These are phyloP conservation scores for Neurospora sp. DNA, from an alignment of 495 filamentous ascomycete genomes.

Conservation along the genomic window DNA sequence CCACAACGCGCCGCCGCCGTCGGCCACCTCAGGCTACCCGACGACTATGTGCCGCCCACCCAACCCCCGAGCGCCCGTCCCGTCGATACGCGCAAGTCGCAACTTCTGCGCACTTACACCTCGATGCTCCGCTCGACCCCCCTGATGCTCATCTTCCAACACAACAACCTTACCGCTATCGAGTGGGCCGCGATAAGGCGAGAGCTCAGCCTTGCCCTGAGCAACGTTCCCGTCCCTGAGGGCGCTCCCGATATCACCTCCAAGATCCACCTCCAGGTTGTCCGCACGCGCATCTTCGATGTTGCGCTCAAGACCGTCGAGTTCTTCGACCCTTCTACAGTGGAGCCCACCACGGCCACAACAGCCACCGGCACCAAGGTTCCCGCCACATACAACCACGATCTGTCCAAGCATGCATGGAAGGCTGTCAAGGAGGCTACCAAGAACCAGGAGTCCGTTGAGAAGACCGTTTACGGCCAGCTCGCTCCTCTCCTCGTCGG, in stretches of 20 bases:
- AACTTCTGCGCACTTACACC: conserved; percentile 87
- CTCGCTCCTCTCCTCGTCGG: conserved; percentile 71
- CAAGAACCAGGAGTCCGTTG: conserved; percentile 20
- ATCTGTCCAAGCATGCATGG: conserved; percentile 62
- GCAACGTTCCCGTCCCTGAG: conserved; percentile 36
- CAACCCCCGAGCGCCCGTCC: conserved; percentile 85
- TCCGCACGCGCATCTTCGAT: conserved; percentile 83
- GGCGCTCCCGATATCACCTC: conserved; percentile 23
- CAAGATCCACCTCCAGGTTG: conserved; percentile 62
- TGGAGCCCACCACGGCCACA: conserved; percentile 9
- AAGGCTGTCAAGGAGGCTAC: conserved; percentile 43
- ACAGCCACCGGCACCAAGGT: conserved; percentile 32
- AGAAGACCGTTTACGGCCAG: conserved; percentile 39
- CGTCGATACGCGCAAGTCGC: conserved; percentile 82
- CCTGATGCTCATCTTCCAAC: conserved; percentile 86
- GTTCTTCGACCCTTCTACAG: conserved; percentile 58
- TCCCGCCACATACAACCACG: conserved; percentile 47
- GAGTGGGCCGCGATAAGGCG: conserved; percentile 85
- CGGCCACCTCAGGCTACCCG: conserved; percentile 40
- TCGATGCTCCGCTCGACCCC: conserved; percentile 84
- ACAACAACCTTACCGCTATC: conserved; percentile 81
- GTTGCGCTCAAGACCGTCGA: conserved; percentile 76
- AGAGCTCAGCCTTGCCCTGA: conserved; percentile 61
- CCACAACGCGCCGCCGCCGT: conserved; percentile 30
- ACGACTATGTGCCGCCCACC: conserved; percentile 50